These are phyloP conservation scores for Boletus putidus DNA, from an alignment of 1,284 basidiomycete genomes.

Conservation along the genomic window DNA sequence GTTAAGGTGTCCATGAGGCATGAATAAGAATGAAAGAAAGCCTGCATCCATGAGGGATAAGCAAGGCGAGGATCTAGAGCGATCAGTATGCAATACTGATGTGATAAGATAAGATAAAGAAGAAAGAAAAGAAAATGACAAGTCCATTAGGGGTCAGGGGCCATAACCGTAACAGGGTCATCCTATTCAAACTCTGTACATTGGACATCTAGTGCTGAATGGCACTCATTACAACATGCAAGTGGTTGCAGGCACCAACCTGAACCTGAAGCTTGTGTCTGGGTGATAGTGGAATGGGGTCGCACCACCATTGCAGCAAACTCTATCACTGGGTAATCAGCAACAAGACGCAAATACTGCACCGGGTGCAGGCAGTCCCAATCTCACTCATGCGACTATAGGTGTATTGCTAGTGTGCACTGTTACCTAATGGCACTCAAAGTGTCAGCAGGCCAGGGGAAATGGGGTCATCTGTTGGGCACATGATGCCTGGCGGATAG, in stretches of 20 bases:
- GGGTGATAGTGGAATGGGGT: constrained; percentile 45
- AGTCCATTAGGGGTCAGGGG: too few relatives aligned
- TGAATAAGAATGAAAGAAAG: too few relatives aligned
- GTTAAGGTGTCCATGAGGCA: too few relatives aligned
- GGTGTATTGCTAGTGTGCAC: constrained; percentile 48
- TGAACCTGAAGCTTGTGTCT: constrained; percentile 45
- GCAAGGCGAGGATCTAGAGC: too few relatives aligned
- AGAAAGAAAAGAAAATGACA: too few relatives aligned
- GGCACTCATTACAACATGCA: constrained; percentile 43
- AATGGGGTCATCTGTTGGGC: constrained; percentile 34
- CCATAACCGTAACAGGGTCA: too few relatives aligned
- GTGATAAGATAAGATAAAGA: too few relatives aligned
- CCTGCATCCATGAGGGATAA: too few relatives aligned
- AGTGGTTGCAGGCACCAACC: constrained; percentile 33
- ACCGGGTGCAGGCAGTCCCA: constrained; percentile 42
- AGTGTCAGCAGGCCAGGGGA: constrained; percentile 42
- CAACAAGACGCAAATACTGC: constrained; percentile 33
- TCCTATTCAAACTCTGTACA: constrained; percentile 36
- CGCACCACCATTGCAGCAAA: constrained; percentile 37
- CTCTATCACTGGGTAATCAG: constrained; percentile 27
- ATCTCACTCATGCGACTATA: constrained; percentile 30
- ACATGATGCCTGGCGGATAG: constrained; percentile 44
- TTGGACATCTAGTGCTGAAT: constrained; percentile 39
- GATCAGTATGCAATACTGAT: too few relatives aligned
- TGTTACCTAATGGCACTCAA: constrained; percentile 57